Evolutionary conservation across 805 yeast species (phyloP), one percentile per base, ranked within the genome.

Genomic region (Metschnikowia bowlesiae): DNA sequence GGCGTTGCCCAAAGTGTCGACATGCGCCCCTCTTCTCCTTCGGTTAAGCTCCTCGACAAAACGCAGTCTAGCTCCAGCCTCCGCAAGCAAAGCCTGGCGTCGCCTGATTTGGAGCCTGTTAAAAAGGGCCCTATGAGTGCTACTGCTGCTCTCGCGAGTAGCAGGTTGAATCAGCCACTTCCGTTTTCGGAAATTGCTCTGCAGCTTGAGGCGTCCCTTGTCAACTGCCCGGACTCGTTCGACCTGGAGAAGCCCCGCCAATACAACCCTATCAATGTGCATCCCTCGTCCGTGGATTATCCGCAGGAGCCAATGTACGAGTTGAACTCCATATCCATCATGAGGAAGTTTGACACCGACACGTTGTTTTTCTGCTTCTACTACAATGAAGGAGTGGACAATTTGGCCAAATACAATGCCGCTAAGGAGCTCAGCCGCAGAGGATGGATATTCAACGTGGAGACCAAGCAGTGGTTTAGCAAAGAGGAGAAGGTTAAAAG

Each of bases 331-430:
- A 75, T 83, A 13, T 73, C 75, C 47, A 67, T 87, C 39, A 75
- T 88, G 68, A 73, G 79, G 29, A 89, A 85, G 60, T 80, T 92
- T 60, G 96, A 89, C 62, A 74, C 83, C 32, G 97, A 90, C 62
- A 92, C 98, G 1, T 69, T 94, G 57, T 91, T 92, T 58, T 94
- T 88, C 74, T 87, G 92, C 46, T 94, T 94, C 69, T 94, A 94
- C 71, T 94, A 90, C 67, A 80, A 84, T 57, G 79, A 72, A 46
- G 63, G 61, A 16, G 58, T 50, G 31, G 69, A 69, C 55, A 60
- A 61, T 51, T 58, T 70, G 44, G 69, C 74, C 48, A 70, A 65
- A 47, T 67, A 66, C 62, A 69, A 74, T 50, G 87, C 97, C 4
- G 95, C 97, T 2, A 79, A 82, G 58, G 97, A 92, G 69, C 76